Evolutionary conservation across 2,329 filamentous ascomycete genomes (phyloP), one percentile per base, ranked within the genome.

Genomic region (Oidium heveae): DNA sequence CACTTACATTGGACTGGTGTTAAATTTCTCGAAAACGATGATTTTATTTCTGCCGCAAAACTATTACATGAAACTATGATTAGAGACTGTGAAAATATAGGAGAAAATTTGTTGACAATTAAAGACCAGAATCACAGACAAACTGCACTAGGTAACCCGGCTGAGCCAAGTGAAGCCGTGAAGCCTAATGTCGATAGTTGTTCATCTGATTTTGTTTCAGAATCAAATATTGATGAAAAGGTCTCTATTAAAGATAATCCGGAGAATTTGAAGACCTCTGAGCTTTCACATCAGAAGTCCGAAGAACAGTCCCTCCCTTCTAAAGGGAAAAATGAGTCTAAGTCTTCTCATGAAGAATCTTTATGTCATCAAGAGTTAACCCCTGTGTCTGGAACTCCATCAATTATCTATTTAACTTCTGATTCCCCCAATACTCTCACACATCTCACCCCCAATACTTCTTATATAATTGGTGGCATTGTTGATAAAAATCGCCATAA

Each of bases 401-500:
- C 67, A 1, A 72, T 95, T 7, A 76, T 98, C 56, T 98, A 98
- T 65, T 77, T 98, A 4, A 86, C 86, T 8, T 87, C 87, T 16
- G 91, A 98, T 67, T 93, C 86, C n/a, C 80, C 84, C 0, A 74
- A 94, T 60, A 89, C 84, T 0, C 74, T 98, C 33, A 80, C 82
- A 6, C 76, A 84, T 46, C 75, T 98, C 46, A 86, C 88, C 65
- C 86, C 88, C 0, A 82, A 91, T 68, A 87, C 82, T 57, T 89
- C 80, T 56, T 98, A 98, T 67, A 82, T 98, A 58, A 83, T 98
- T 55, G 91, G 91, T 37, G 91, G 89, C 0, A 73, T 98, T 37
- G 91, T 98, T 28, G 91, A 98, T 70, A 88, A 88, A 69, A 98
- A 98, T 68, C 77, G 91, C 47, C 82, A 98, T 68, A 98, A 98